A percentile compares a stretch with the other conserved stretches of the same genome.
Evolutionary conservation across 345 rosid genomes (phyloP).

Genomic region (Toxicodendron radicans): DNA sequence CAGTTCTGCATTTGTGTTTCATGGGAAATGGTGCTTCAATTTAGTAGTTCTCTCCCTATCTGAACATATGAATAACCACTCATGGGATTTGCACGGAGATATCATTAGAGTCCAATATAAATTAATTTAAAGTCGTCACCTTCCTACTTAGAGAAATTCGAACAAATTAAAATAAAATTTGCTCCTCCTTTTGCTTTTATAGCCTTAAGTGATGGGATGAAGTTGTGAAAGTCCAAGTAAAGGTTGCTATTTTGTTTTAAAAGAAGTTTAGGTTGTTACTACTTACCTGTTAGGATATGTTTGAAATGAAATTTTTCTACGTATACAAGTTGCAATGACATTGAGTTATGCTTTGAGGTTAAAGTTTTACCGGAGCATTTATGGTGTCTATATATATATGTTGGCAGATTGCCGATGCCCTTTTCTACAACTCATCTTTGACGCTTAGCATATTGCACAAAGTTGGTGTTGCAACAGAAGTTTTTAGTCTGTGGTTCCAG

Average conservation of each 20-base stretch:
- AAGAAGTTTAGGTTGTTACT: neutral
- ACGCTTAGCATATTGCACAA: constrained; percentile 77
- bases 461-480: constrained; percentile 72
- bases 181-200: too few species aligned
- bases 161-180: too few species aligned
- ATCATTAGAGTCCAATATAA: too few species aligned
- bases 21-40: neutral
- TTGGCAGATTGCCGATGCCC: constrained; percentile 92
- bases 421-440: constrained; percentile 81
- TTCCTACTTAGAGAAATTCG: too few species aligned
- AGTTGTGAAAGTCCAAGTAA: too few species aligned
- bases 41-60: neutral
- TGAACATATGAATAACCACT: neutral
- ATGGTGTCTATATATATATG: neutral
- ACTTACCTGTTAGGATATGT: neutral
- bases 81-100: too few species aligned
- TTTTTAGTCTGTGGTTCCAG: constrained; percentile 92
- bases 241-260: neutral
- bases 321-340: neutral
- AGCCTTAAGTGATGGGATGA: too few species aligned
- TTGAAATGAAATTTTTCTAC: neutral
- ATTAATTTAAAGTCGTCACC: too few species aligned
- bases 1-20: neutral
- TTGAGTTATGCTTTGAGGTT: neutral
- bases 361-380: neutral